Evolutionary conservation across 805 yeast genomes (phyloP).

Genomic region (Lipomyces anomalus): DNA sequence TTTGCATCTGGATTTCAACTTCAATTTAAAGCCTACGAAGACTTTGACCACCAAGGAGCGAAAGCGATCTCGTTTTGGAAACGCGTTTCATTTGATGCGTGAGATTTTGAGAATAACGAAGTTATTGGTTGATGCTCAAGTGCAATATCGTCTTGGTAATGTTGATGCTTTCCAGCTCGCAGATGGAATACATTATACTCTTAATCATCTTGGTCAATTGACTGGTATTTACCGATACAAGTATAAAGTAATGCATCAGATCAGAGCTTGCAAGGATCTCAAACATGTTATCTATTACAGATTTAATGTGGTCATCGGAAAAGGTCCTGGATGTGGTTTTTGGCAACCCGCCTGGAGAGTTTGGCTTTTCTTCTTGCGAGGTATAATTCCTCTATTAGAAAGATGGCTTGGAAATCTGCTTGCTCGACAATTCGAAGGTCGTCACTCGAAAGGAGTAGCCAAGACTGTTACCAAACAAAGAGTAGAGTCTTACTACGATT

Average conservation of each 20-base stretch:
- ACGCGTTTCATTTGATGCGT: slow-evolving; percentile 88
- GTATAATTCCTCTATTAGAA: slow-evolving; percentile 84
- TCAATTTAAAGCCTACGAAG: slow-evolving; percentile 92
- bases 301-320: slow-evolving; percentile 82
- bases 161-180: slow-evolving; percentile 92
- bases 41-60: slow-evolving; percentile 95
- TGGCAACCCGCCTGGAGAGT: slow-evolving; percentile 99
- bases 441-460: slow-evolving; percentile 84
- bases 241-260: slow-evolving; percentile 97
- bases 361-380: slow-evolving; percentile 89
- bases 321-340: slow-evolving; percentile 98
- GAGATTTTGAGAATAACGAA: slow-evolving; percentile 82
- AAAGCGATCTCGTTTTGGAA: slow-evolving; percentile 91
- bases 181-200: slow-evolving; percentile 83
- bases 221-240: slow-evolving; percentile 96
- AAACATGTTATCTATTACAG: slow-evolving; percentile 85
- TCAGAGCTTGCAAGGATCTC: slow-evolving; percentile 88
- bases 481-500: slow-evolving; percentile 88
- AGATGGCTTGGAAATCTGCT: slow-evolving; percentile 91
- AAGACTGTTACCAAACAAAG: slow-evolving; percentile 94
- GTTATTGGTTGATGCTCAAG: slow-evolving; percentile 86
- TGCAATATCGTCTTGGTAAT: slow-evolving; percentile 82
- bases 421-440: slow-evolving; percentile 92
- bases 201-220: slow-evolving; percentile 90
- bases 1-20: slow-evolving; percentile 89